Evolutionary conservation across 768 basidiomycete species (phyloP).

Genomic region (Paxillus involutus): DNA sequence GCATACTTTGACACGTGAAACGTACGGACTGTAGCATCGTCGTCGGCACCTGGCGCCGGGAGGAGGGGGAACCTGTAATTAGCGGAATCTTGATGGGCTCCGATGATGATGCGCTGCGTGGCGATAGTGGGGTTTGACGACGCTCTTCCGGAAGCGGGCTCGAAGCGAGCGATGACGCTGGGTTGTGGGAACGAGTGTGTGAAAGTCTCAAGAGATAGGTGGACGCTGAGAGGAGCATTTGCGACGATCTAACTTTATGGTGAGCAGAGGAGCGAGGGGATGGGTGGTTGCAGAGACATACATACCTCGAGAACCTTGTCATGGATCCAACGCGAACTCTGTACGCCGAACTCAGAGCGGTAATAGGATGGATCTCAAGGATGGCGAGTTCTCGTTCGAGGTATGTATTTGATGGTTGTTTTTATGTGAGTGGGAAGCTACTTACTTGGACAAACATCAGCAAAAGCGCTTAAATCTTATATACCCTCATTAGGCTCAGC

Average conservation of each 20-base stretch:
- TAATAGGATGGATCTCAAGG: too few relatives aligned
- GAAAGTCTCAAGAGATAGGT: conserved; percentile 22
- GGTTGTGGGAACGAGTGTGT: conserved; percentile 18
- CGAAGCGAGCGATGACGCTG: conserved; percentile 27
- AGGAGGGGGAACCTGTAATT: conserved; percentile 40
- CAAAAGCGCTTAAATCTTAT: too few relatives aligned
- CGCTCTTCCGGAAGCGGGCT: conserved; percentile 9
- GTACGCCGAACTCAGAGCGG: conserved; percentile 35
- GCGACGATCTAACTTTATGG: conserved; percentile 6
- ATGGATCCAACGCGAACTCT: conserved; percentile 40
- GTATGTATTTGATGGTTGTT: too few relatives aligned
- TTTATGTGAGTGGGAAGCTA: too few relatives aligned
- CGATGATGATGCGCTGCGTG: conserved; percentile 36
- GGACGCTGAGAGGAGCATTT: conserved; percentile 11
- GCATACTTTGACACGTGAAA: too few relatives aligned
- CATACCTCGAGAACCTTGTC: conserved; percentile 16
- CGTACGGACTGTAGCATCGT: conserved; percentile 30
- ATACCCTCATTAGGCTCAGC: too few relatives aligned
- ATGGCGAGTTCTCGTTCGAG: too few relatives aligned
- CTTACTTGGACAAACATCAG: too few relatives aligned
- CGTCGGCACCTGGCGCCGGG: conserved; percentile 50
- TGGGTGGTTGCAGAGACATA: neutral
- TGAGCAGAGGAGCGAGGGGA: neutral
- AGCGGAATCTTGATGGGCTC: conserved; percentile 44
- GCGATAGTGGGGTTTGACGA: conserved; percentile 7